Evolutionary conservation across 495 filamentous ascomycete species (phyloP), one percentile per base, ranked within the genome.

Genomic region (Neurospora cerealis): DNA sequence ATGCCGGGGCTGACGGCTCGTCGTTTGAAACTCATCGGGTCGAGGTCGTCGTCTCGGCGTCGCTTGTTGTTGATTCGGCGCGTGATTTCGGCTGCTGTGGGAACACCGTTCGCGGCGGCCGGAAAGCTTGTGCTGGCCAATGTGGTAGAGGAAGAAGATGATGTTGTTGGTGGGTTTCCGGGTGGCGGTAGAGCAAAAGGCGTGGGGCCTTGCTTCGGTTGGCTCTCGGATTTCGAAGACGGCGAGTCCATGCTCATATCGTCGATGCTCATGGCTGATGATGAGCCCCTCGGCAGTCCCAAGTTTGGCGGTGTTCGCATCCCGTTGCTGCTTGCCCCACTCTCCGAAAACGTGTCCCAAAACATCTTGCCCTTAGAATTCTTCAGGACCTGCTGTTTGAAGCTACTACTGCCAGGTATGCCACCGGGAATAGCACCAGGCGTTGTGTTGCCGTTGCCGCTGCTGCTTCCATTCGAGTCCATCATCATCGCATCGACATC

Each of bases 1-100:
- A 97, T 89, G 19, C 96, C 93, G 6, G 96, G 96, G 48, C 93
- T 96, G 3, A 99, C 96, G 15, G 96, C 96, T 40, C 96, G 89
- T 24, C 96, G 88, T 82, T 99, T 99, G 84, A 99, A 93, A 72
- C 91, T 91, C 17, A 91, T 89, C 9, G 92, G 90, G 79, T 98
- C 95, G 73, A 97, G 92, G 75, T 97, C 93, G 78, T 98, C 96
- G 73, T 98, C 96, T 39, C 93, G 88, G 48, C 93, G 87, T 21
- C 95, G 90, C 79, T 97, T 97, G 79, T 86, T 90, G 79, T 89
- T 89, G 69, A 88, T 87, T 75, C 87, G 86, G 72, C 90, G 87
- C 9, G 89, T 88, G 41, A 94, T 89, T 70, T 94, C 93, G 1
- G 87, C 88, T 17, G 90, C 88, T 3, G 80, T 89, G 21, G 86